A percentile compares a stretch with the other conserved stretches of the same genome.
Evolutionary conservation across 1,139 yeast species (phyloP).

Genomic region (Hanseniaspora sp.): DNA sequence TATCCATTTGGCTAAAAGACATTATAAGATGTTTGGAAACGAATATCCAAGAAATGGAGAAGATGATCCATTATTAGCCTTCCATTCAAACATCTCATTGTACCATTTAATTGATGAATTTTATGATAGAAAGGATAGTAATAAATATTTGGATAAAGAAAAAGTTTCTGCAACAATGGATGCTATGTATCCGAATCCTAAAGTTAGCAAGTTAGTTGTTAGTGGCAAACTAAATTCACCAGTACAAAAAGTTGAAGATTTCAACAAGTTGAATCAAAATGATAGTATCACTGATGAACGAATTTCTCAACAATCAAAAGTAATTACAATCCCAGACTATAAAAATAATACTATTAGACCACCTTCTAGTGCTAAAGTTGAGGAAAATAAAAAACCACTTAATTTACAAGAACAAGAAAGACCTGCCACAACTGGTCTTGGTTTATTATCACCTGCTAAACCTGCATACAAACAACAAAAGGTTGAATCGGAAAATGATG

Average conservation of each 20-base stretch:
- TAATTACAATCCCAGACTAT: background rate
- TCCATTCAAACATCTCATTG: conserved; percentile 77
- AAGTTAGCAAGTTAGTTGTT: background rate
- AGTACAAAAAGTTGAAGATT: background rate
- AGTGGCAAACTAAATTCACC: background rate
- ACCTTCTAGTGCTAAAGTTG: background rate
- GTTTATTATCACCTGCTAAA: conserved; percentile 4
- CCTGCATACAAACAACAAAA: background rate
- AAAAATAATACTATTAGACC: background rate
- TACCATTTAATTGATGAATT: conserved; percentile 80
- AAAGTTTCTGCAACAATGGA: background rate
- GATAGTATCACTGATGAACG: too few relatives aligned
- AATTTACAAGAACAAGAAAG: background rate
- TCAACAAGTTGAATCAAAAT: too few relatives aligned
- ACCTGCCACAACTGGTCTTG: background rate
- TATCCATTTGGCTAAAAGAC: conserved; percentile 32
- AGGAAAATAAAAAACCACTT: background rate
- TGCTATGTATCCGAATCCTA: background rate
- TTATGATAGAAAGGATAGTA: conserved; percentile 50
- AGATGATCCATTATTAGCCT: conserved; percentile 74
- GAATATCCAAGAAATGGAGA: conserved; percentile 2
- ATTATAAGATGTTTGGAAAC: conserved; percentile 23
- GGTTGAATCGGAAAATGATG: background rate
- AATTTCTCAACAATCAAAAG: too few relatives aligned
- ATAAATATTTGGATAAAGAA: background rate